Percentiles rank a stretch among this genome's conserved stretches.
Conservation (phyloP, 164 flowering plant species). For the grape (Vitis vinifera) region ASM3070453v1 NC_081817.1:28178001-28178500, state of each 20-base stretch:
- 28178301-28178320: slow-evolving; percentile 60
- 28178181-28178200: neutral
- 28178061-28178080: neutral
- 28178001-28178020: neutral
- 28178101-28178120: neutral
- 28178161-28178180: neutral
- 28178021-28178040: neutral
- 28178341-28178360: slow-evolving; percentile 85
- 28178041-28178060: neutral
- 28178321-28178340: slow-evolving; percentile 89
- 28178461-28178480: neutral
- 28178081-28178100: neutral
- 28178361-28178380: slow-evolving; percentile 88
- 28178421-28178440: slow-evolving; percentile 95
- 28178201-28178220: neutral
- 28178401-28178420: slow-evolving; percentile 92
- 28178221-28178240: too few species aligned
- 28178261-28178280: neutral
- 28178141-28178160: neutral
- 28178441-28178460: slow-evolving; percentile 38
- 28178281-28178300: neutral
- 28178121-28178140: neutral
- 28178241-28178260: neutral
- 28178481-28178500: neutral
- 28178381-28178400: slow-evolving; percentile 98